A percentile compares a stretch with the other conserved stretches of the same genome.
phyloP scores from a whole-genome alignment of 2,329 filamentous ascomycete genomes.

The Ascochyta lentis region DNA sequence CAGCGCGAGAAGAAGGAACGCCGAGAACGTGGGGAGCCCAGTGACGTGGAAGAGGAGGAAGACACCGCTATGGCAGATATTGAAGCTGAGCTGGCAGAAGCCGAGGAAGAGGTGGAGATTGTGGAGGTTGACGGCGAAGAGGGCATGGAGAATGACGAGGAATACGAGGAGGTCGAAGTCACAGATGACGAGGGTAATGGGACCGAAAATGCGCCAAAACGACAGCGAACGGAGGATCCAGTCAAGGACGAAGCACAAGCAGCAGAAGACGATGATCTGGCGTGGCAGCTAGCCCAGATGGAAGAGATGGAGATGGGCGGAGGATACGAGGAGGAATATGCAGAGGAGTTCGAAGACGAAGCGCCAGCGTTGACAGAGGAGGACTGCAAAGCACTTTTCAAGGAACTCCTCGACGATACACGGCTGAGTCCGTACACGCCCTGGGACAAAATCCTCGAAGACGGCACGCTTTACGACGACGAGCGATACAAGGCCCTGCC shows the following conservation, averaged over 20 bases:
- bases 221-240: conserved; percentile 55
- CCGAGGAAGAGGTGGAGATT: conserved; percentile 41
- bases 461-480: conserved; percentile 82
- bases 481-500: conserved; percentile 81
- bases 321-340: conserved; percentile 68
- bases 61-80: conserved; percentile 44
- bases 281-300: conserved; percentile 89
- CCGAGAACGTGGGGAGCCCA: conserved; percentile 54
- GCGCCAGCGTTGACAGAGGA: conserved; percentile 74
- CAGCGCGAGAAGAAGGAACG: conserved; percentile 73
- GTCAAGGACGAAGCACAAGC: conserved; percentile 65
- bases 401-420: conserved; percentile 83
- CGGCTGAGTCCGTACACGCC: conserved; percentile 84
- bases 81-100: conserved; percentile 39
- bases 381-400: conserved; percentile 80
- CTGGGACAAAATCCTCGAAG: conserved; percentile 89
- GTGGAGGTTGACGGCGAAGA: conserved; percentile 48
- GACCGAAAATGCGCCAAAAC: conserved; percentile 57
- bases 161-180: conserved; percentile 81
- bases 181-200: conserved; percentile 63
- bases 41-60: conserved; percentile 40
- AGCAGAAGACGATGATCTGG: conserved; percentile 94
- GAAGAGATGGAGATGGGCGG: conserved; percentile 81
- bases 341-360: conserved; percentile 68
- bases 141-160: conserved; percentile 65